Evolutionary conservation across 805 yeast species (phyloP), one percentile per base, ranked within the genome.

Genomic region (Nakazawaea pomicola): DNA sequence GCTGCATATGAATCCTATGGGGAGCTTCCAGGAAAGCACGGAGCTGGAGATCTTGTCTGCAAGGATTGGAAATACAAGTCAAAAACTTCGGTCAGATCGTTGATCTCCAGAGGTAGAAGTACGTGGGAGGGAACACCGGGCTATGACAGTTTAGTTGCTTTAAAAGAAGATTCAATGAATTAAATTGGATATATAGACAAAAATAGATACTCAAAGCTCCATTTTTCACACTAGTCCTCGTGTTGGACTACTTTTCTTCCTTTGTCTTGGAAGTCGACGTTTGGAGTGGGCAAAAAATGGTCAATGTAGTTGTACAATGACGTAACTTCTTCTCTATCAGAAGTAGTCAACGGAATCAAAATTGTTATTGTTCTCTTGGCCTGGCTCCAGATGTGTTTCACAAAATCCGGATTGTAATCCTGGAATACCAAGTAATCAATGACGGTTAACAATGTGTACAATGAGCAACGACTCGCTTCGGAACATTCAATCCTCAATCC

Each of bases 21-120:
- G n/a, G 93, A 83, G 44, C 60, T 77, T 50, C 83, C 85, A 9
- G 95, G 95, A 6, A 81, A 77, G 52, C 74, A 80, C 53, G 83
- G 83, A 18, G 89, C 87, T 2, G 95, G 82, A 16, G 87, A 84
- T 56, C 49, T 82, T n/a, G 95, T 90, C 8, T 89, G 96, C 58
- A 78, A 81, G 54, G 95, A 89, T 56, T 90, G 97, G 97, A 83
- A 78, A 55, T 85, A 82, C 62, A 88, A 88, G 57, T 80, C 95
- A 2, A 72, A 80, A 47, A 72, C 84, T 12, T 67, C 85, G 1
- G 72, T 89, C 16, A 72, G 95, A 53, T 74, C 86, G 1, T 65
- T 89, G 49, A 72, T 85, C 76, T 79, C 91, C 14, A 83, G 80
- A 55, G 96, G 96, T 7, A 82, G 76, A 52, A 65, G 68, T 18